Evolutionary conservation across 148 eudicot genomes (phyloP).

Genomic region (Euryodendron excelsum): DNA sequence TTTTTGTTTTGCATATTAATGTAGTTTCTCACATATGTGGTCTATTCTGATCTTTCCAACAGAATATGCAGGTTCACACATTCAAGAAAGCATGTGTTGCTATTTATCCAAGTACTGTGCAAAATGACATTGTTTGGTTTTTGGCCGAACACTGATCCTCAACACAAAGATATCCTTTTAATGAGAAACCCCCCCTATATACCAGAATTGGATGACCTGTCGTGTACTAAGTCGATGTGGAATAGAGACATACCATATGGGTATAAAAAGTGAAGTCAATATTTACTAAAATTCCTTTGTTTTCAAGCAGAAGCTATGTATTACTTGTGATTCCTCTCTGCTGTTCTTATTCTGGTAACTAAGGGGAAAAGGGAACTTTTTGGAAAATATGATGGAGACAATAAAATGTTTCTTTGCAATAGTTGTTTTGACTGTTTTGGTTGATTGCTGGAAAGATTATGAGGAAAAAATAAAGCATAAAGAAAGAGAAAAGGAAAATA

Average conservation of each 20-base stretch:
- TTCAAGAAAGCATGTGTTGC: constrained; percentile 74
- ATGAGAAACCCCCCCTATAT: constrained; percentile 59
- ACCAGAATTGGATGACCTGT: constrained; percentile 75
- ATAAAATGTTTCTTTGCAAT: not conserved
- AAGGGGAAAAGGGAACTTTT: not conserved
- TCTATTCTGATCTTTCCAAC: not conserved
- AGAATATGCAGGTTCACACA: constrained; percentile 52
- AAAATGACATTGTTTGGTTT: constrained; percentile 83
- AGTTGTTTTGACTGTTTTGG: not conserved
- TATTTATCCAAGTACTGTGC: constrained; percentile 65
- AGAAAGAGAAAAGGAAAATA: not conserved
- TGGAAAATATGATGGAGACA: not conserved
- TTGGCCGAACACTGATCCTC: constrained; percentile 73
- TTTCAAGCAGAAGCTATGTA: not conserved
- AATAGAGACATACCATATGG: constrained; percentile 76
- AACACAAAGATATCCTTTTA: constrained; percentile 38
- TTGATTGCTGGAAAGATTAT: not conserved
- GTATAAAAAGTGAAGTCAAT: constrained; percentile 26
- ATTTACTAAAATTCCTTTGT: not conserved
- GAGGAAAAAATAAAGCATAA: not conserved
- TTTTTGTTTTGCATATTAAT: not conserved
- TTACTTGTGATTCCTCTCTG: not conserved
- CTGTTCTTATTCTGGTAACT: not conserved
- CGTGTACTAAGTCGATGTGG: constrained; percentile 48
- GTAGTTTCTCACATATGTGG: not conserved